Evolutionary conservation across 768 basidiomycete species (phyloP).

Genomic region (Arthromyces matolae): DNA sequence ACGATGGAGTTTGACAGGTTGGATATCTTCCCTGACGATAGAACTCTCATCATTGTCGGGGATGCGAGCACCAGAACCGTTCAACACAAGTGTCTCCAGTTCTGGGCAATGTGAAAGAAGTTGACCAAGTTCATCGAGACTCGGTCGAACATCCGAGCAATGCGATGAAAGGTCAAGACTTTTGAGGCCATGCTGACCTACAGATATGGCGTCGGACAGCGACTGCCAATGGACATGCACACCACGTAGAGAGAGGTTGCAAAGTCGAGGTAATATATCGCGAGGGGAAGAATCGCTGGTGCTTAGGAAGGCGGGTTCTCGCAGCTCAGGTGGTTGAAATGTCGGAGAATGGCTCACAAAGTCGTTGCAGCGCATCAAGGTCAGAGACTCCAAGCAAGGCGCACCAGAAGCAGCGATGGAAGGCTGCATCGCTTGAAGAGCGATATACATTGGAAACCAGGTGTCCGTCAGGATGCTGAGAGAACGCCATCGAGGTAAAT

Average conservation of each 20-base stretch:
- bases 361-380: conserved; percentile 59
- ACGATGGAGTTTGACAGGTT: conserved; percentile 32
- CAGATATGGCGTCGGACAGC: conserved; percentile 36
- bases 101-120: conserved; percentile 39
- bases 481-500: conserved; percentile 50
- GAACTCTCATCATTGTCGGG: conserved; percentile 20
- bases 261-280: conserved; percentile 40
- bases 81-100: conserved; percentile 42
- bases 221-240: conserved; percentile 54
- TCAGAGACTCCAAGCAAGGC: conserved; percentile 44
- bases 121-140: conserved; percentile 36
- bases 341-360: conserved; percentile 42
- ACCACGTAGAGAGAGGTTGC: conserved; percentile 48
- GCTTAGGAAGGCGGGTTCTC: conserved; percentile 31
- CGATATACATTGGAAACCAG: conserved; percentile 56
- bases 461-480: conserved; percentile 52
- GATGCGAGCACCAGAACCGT: conserved; percentile 42
- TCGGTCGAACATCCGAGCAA: conserved; percentile 51
- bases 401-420: conserved; percentile 31
- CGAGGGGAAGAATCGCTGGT: conserved; percentile 17
- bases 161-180: conserved; percentile 51
- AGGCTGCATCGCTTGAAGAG: conserved; percentile 42
- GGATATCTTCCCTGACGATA: conserved; percentile 18
- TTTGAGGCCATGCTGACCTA: conserved; percentile 34
- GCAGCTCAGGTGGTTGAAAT: conserved; percentile 41